phyloP scores from a whole-genome alignment of 2,329 filamentous ascomycete genomes.

The Furcasterigmium sp. region DNA sequence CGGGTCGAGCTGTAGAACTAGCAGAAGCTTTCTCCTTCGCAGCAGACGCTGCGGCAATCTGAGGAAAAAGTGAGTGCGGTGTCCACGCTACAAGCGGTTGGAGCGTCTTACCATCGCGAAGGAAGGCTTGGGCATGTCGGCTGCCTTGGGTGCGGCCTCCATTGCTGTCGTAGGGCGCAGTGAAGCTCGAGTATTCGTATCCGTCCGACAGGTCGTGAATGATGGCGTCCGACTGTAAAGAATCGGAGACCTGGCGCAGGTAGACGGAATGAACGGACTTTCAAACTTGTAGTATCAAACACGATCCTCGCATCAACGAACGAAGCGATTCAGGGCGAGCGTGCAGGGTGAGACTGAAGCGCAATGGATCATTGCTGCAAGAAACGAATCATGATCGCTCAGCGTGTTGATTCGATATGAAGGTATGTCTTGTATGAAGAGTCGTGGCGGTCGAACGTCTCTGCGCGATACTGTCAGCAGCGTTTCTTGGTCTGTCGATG shows the following conservation, averaged over 20 bases:
- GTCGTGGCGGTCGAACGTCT: no score
- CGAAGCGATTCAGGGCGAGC: slow-evolving; percentile 49
- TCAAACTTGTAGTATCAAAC: slow-evolving; percentile 15
- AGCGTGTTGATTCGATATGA: slow-evolving; percentile 11
- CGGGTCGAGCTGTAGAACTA: slow-evolving; percentile 19
- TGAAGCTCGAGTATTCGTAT: background rate
- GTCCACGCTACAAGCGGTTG: background rate
- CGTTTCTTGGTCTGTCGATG: no score
- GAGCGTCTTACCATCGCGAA: slow-evolving; percentile 65
- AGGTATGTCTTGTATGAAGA: slow-evolving; percentile 4
- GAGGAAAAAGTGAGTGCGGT: slow-evolving; percentile 6
- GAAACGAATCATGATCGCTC: slow-evolving; percentile 29
- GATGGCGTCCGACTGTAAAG: background rate
- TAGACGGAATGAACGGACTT: background rate
- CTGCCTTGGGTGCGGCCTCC: slow-evolving; percentile 40
- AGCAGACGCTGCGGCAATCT: slow-evolving; percentile 42
- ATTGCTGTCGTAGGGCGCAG: slow-evolving; percentile 22
- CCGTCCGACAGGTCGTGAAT: slow-evolving; percentile 7
- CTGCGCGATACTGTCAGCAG: no score
- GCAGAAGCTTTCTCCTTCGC: slow-evolving; percentile 29
- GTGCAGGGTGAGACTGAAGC: slow-evolving; percentile 40
- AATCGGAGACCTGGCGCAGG: background rate
- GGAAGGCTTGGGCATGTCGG: slow-evolving; percentile 54
- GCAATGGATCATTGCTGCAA: slow-evolving; percentile 52
- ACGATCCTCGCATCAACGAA: slow-evolving; percentile 42